phyloP scores from a whole-genome alignment of 1,139 yeast species.

The Zygosaccharomyces pseudobailii region DNA sequence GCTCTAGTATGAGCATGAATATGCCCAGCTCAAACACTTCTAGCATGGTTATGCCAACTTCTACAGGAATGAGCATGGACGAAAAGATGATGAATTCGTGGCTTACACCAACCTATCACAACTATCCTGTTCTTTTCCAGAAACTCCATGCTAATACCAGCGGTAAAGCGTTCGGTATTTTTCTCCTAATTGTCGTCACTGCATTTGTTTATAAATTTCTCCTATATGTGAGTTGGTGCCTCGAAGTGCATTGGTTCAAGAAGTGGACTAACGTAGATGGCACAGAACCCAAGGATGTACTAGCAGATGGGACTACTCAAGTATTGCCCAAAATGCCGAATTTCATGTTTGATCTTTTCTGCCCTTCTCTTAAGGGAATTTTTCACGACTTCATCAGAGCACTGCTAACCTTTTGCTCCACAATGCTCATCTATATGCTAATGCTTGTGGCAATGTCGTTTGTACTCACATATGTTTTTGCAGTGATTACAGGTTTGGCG shows the following conservation, averaged over 20 bases:
- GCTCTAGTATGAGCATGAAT: constrained; percentile 8
- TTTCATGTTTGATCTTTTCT: constrained; percentile 38
- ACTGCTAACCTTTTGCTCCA: constrained; percentile 52
- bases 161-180: constrained; percentile 69
- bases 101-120: constrained; percentile 46
- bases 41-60: background rate
- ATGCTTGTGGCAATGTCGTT: constrained; percentile 79
- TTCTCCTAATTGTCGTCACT: constrained; percentile 51
- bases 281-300: background rate
- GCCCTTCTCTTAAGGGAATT: constrained; percentile 38
- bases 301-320: constrained; percentile 12
- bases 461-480: constrained; percentile 62
- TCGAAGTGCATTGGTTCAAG: constrained; percentile 62
- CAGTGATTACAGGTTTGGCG: constrained; percentile 62
- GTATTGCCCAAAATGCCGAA: constrained; percentile 29
- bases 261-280: constrained; percentile 24
- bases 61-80: constrained; percentile 20
- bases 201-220: constrained; percentile 57
- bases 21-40: constrained; percentile 14
- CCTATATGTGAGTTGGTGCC: constrained; percentile 53
- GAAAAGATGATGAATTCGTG: constrained; percentile 50
- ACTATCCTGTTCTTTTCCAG: constrained; percentile 60
- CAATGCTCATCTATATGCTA: constrained; percentile 60
- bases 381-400: constrained; percentile 53
- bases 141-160: constrained; percentile 47